Evolutionary conservation across 2,329 filamentous ascomycete species (phyloP), one percentile per base, ranked within the genome.

Genomic region (Aspergillus hiratsukae): DNA sequence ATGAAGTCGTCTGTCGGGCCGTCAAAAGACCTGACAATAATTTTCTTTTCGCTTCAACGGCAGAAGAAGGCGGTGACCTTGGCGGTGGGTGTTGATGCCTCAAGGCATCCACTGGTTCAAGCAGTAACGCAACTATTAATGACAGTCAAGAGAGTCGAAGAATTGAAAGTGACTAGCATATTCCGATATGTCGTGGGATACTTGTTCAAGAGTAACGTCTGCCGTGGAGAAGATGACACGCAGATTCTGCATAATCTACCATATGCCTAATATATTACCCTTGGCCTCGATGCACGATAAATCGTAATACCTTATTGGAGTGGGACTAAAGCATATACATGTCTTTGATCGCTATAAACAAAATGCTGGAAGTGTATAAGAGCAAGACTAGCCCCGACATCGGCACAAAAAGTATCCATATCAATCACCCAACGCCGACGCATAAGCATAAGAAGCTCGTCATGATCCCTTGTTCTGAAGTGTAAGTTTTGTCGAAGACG

Each of bases 31-130:
- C 48, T 27, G 52, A 49, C 61, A 68, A 70, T 70, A 71, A 69
- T 72, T 72, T 72, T 72, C 66, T 66, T 61, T 59, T 55, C 60
- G 58, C 61, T 58, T 28, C 19, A 46, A 43, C 54, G 66, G 69
- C 69, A 72, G 61, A 69, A 62, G 4, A 17, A 7, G 58, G 69
- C 69, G 69, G 69, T 69, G 63, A 52, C 17, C 2, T 35, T 27
- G 55, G 67, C 69, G 69, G 69, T 66, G 25, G 46, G 10, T 27
- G 46, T 7, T 4, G 2, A 11, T 54, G 50, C 62, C 56, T 63
- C 45, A 52, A 25, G 49, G 48, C 51, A 54, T 27, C 48, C n/a
- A 27, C 46, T 21, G 23, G 11, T 46, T 46, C 43, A 46, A 19
- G 49, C 49, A 23, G n/a, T 17, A 11, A 31, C n/a, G 11, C 14